Conservation (phyloP, 1,139 yeast species). For the Zygoascus sp. region DNA sequence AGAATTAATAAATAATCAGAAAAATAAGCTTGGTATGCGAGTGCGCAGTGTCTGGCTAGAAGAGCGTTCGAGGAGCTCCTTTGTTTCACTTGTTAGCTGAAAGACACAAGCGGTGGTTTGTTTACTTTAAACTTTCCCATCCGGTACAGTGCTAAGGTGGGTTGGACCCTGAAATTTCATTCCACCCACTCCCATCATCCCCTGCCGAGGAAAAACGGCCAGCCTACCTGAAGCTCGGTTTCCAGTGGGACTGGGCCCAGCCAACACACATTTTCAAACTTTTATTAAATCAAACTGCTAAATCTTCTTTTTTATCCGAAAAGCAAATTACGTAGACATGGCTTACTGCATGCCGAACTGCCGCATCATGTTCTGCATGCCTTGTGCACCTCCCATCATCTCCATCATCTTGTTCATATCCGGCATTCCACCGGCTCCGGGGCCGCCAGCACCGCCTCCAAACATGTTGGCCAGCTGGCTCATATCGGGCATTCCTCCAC, state of each 20-base stretch:
- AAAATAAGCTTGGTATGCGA: no score
- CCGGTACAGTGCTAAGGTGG: no score
- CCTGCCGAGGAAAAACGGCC: neutral
- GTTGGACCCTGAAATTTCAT: slow-evolving; percentile 3
- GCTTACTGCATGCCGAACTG: slow-evolving; percentile 56
- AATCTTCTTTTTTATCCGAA: no score
- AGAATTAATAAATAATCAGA: no score
- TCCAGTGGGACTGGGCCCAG: no score
- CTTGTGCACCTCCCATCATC: slow-evolving; percentile 63
- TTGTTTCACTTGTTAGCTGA: neutral
- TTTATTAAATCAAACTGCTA: no score
- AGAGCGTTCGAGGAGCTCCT: neutral
- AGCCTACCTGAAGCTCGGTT: no score
- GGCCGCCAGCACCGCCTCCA: slow-evolving; percentile 43
- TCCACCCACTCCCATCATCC: neutral
- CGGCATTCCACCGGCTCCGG: slow-evolving; percentile 44
- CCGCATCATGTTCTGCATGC: slow-evolving; percentile 74
- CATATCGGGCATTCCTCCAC: slow-evolving; percentile 36
- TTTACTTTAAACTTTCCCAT: slow-evolving; percentile 2
- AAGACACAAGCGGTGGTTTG: neutral
- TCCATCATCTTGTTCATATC: slow-evolving; percentile 48
- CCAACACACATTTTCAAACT: no score
- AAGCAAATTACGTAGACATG: no score
- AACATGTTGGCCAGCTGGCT: slow-evolving; percentile 30
- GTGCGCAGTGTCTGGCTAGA: no score